A percentile compares a stretch with the other conserved stretches of the same genome.
Conservation (phyloP, 352 stramenopile species). For the Phytophthora brassicae region DNA sequence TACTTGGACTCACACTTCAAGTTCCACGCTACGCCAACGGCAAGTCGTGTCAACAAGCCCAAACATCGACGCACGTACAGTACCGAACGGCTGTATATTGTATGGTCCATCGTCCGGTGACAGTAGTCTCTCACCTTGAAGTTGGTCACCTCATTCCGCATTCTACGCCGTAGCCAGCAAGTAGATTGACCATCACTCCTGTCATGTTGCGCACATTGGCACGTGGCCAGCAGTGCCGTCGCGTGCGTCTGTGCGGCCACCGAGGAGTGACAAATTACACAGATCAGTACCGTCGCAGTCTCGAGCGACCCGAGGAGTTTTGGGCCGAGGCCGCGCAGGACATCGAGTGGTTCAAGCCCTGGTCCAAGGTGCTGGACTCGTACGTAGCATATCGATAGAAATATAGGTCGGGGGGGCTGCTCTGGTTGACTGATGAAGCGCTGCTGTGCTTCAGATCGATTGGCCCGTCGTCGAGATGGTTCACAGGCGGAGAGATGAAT, state of each 20-base stretch:
- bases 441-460: constrained; percentile 23
- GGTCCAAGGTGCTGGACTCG: constrained; percentile 44
- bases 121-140: constrained; percentile 26
- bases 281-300: constrained; percentile 44
- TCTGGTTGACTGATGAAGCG: neutral
- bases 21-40: constrained; percentile 16
- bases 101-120: constrained; percentile 5
- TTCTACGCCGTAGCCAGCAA: constrained; percentile 13
- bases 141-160: constrained; percentile 26
- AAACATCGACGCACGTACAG: no score
- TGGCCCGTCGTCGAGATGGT: constrained; percentile 47
- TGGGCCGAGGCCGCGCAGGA: constrained; percentile 54
- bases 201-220: constrained; percentile 18
- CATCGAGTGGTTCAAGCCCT: constrained; percentile 60
- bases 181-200: constrained; percentile 13
- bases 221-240: constrained; percentile 4
- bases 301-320: constrained; percentile 48
- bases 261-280: constrained; percentile 39
- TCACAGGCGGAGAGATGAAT: constrained; percentile 64
- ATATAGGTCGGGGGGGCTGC: neutral
- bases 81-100: constrained; percentile 2
- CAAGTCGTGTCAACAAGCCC: constrained; percentile 19
- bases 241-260: neutral
- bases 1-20: no score
- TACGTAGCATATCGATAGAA: constrained; percentile 16